Base-by-base conservation (phyloP, 352 stramenopile species). In the Pythium volutum region DNA sequence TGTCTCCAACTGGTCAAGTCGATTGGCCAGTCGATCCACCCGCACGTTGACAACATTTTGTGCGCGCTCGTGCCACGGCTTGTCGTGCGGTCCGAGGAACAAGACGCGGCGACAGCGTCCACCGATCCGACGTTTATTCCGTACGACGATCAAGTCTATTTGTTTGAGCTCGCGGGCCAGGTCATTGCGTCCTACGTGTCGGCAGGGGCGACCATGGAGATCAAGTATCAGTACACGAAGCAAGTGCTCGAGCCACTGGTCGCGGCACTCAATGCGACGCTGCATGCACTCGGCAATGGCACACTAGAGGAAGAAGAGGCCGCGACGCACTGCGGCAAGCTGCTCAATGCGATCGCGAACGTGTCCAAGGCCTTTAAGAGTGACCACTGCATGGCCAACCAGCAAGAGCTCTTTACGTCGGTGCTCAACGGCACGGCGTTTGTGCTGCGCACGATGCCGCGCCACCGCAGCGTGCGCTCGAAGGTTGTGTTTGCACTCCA, bases 401-500 rank as follows among this genome's bases (percentile, higher is more conserved):
- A 91, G 54, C 77, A 91, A 50, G 79, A 89, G 55, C 79, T 83
- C 15, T 91, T 94, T 58, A 84, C 74, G 22, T 77, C 87, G 23
- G 81, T 92, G 49, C 68, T 92, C 20, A 87, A 74, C 10, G 77
- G 81, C 8, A 72, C 81, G 18, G 69, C 78, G 4, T 86, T 76
- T 25, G 82, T 90, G 11, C 63, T 91, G 45, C 77, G 80, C 7
- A 70, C 73, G 25, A 69, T 91, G 20, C 69, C 77, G 0, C 66
- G 66, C 43, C 69, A 81, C 45, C 57, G 70, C 2, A 74, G 69
- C 14, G 83, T 92, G 45, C 82, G 85, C 0, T 90, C 79, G 48
- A 94, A 94, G 62, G 79, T 91, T 18, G 81, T 94, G 31, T 91
- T 94, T 39, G 86, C 72, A 29, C 69, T 94, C 15, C 85, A 94